Evolutionary conservation across 2,329 filamentous ascomycete genomes (phyloP).

Genomic region (Colletotrichum musae): DNA sequence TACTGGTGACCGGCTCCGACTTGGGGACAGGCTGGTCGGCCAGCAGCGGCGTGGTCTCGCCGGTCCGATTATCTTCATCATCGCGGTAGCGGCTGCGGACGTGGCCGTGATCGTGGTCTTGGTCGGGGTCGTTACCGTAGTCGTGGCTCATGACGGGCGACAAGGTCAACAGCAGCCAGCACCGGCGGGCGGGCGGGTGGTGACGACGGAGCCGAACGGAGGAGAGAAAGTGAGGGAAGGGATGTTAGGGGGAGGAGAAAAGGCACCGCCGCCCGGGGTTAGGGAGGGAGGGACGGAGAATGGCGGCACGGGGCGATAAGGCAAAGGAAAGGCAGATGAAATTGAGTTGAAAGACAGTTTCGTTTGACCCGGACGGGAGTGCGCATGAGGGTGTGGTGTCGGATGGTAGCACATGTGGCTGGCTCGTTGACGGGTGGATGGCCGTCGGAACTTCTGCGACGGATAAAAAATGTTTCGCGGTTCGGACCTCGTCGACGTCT

Average conservation of each 20-base stretch:
- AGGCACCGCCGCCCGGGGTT: no score
- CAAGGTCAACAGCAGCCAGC: not conserved
- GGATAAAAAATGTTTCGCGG: no score
- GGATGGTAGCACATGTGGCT: not conserved
- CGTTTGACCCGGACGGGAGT: not conserved
- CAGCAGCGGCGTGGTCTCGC: slow-evolving; percentile 35
- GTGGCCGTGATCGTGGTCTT: no score
- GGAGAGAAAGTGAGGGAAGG: not conserved
- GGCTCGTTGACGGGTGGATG: not conserved
- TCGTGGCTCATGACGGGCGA: slow-evolving; percentile 26
- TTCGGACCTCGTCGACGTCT: no score
- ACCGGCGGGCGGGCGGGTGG: not conserved
- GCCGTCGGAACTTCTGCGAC: not conserved
- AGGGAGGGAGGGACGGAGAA: not conserved
- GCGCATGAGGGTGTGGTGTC: not conserved
- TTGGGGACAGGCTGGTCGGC: slow-evolving; percentile 34
- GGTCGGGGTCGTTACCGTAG: no score
- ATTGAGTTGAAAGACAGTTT: not conserved
- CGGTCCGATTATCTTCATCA: slow-evolving; percentile 28
- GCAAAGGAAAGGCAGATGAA: not conserved
- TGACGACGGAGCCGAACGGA: slow-evolving; percentile 20
- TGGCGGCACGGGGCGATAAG: no score
- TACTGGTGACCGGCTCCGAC: slow-evolving; percentile 22
- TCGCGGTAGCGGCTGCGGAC: slow-evolving; percentile 9
- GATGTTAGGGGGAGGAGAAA: not conserved